Conservation (phyloP, 441 rosid genomes). For the Bruguiera hainesii region DNA sequence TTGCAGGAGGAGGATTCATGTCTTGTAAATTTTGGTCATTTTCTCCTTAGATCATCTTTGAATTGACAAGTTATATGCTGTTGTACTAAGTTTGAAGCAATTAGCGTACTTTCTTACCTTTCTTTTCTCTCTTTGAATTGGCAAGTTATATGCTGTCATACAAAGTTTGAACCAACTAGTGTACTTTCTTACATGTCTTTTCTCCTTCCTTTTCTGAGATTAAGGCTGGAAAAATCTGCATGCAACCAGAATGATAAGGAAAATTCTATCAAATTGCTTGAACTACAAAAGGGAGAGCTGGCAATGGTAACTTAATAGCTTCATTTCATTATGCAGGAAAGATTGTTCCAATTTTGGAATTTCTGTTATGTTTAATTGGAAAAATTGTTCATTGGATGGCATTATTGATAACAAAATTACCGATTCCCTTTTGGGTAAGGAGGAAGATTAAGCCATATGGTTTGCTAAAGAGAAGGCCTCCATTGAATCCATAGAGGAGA, state of each 20-base stretch:
- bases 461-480: slow-evolving; percentile 69
- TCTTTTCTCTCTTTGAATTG: not conserved
- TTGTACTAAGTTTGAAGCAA: too few species aligned
- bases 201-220: slow-evolving; percentile 39
- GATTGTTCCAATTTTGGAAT: not conserved
- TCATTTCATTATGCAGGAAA: slow-evolving; percentile 7
- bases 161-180: not conserved
- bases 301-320: slow-evolving; percentile 53
- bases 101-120: too few species aligned
- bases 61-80: too few species aligned
- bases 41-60: not conserved
- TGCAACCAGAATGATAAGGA: slow-evolving; percentile 52
- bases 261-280: slow-evolving; percentile 26
- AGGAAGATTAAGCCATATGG: slow-evolving; percentile 89
- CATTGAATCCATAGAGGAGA: slow-evolving; percentile 56
- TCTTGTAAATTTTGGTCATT: slow-evolving; percentile 48
- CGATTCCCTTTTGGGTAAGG: slow-evolving; percentile 79
- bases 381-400: slow-evolving; percentile 11
- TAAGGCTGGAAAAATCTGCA: slow-evolving; percentile 57
- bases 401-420: slow-evolving; percentile 43
- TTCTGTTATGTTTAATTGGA: slow-evolving; percentile 10
- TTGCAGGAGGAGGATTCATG: slow-evolving; percentile 49
- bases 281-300: slow-evolving; percentile 78
- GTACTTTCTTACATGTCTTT: slow-evolving; percentile 8
- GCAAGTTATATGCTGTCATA: not conserved